Conservation (phyloP, 257 asterid species). For the Jacaranda copaia region DNA sequence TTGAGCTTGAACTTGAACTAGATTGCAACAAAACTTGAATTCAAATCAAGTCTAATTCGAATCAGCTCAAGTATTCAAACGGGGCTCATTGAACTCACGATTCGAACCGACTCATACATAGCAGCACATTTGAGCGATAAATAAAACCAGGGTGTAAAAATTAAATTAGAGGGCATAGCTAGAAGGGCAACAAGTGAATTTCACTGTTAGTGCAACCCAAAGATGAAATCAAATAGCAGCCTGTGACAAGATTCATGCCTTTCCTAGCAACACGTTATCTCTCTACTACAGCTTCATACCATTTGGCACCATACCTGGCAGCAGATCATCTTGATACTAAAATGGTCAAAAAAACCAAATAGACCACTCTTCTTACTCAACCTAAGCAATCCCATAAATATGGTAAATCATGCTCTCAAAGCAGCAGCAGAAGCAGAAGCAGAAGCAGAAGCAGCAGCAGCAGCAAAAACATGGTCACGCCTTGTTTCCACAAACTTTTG, state of each 20-base stretch:
- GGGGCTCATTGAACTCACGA: too few species aligned
- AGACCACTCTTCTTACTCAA: too few species aligned
- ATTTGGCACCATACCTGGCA: background rate
- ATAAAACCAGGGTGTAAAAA: too few species aligned
- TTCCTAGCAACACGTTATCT: too few species aligned
- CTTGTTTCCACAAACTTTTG: slow-evolving; percentile 63
- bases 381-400: too few species aligned
- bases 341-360: too few species aligned
- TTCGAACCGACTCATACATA: too few species aligned
- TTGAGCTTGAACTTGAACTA: too few species aligned
- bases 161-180: background rate
- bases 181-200: background rate
- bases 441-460: slow-evolving; percentile 50
- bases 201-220: background rate
- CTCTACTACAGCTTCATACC: background rate
- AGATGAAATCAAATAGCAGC: background rate
- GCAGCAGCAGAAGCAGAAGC: slow-evolving; percentile 44
- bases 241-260: background rate
- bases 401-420: slow-evolving; percentile 35
- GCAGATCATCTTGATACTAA: background rate
- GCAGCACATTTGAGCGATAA: too few species aligned
- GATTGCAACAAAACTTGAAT: too few species aligned
- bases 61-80: too few species aligned
- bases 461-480: slow-evolving; percentile 49
- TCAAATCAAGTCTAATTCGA: too few species aligned